A percentile compares a stretch with the other conserved stretches of the same genome.
These are phyloP conservation scores for Coemansia sp. DNA, from an alignment of 192 early-diverging fungal genomes.

Conservation along the genomic window DNA sequence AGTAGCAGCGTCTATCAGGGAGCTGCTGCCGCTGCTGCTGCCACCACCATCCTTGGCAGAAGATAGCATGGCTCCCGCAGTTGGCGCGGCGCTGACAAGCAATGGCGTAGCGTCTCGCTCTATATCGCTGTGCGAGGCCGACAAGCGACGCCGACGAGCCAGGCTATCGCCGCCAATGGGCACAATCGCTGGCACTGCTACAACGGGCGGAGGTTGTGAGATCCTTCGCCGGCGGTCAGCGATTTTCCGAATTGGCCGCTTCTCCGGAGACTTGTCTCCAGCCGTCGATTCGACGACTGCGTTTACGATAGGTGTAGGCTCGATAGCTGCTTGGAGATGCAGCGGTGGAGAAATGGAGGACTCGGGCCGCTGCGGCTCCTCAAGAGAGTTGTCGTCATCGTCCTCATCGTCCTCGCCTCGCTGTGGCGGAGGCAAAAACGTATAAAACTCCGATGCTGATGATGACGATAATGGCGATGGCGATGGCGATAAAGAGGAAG, in stretches of 20 bases:
- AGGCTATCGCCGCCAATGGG: not conserved
- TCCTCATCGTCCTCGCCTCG: too few species aligned
- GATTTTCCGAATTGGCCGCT: slow-evolving; percentile 13
- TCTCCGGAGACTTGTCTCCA: not conserved
- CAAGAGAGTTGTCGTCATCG: not conserved
- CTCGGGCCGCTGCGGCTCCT: not conserved
- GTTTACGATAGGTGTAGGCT: too few species aligned
- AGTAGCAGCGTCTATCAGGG: too few species aligned
- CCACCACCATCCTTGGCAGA: not conserved
- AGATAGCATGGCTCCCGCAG: not conserved
- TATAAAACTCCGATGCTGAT: not conserved
- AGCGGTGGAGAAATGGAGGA: not conserved
- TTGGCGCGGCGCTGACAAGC: not conserved
- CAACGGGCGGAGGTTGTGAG: not conserved
- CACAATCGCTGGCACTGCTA: not conserved
- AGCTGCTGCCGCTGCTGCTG: not conserved
- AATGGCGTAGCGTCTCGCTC: not conserved
- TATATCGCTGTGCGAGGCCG: not conserved
- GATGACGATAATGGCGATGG: not conserved
- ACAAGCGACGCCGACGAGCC: not conserved
- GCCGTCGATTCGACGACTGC: too few species aligned
- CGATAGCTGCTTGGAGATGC: too few species aligned
- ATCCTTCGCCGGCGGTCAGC: slow-evolving; percentile 15
- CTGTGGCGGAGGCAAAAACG: too few species aligned
- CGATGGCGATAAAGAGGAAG: not conserved